Percentiles rank a stretch among this genome's conserved stretches.
These are phyloP conservation scores for Quercus parvula DNA, from an alignment of 306 rosid species.

Conservation along the genomic window DNA sequence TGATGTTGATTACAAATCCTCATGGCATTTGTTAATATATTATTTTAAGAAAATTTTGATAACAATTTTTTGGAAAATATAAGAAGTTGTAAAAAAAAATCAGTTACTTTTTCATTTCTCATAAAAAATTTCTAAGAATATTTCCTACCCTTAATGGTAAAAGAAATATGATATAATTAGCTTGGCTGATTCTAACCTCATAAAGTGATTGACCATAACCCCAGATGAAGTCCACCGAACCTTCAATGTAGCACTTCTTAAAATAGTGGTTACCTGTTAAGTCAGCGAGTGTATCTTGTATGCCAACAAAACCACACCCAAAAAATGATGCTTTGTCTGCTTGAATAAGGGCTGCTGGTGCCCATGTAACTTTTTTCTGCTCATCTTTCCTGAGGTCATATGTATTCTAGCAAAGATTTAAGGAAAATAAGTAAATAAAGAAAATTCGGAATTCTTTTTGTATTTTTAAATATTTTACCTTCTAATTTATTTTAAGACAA, in stretches of 20 bases:
- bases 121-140: too few species aligned
- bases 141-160: too few species aligned
- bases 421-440: too few species aligned
- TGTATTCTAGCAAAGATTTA: conserved; percentile 6
- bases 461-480: too few species aligned
- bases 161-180: background rate
- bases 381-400: background rate
- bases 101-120: too few species aligned
- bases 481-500: too few species aligned
- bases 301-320: conserved; percentile 8
- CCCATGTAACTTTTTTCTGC: background rate
- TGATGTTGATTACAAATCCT: too few species aligned
- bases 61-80: too few species aligned
- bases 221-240: conserved; percentile 25
- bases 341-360: conserved; percentile 5
- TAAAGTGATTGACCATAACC: conserved; percentile 22
- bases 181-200: background rate
- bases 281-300: conserved; percentile 27
- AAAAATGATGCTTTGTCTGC: conserved; percentile 28
- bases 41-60: too few species aligned
- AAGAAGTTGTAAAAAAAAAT: too few species aligned
- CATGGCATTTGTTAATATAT: too few species aligned
- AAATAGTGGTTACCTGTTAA: conserved; percentile 23
- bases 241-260: conserved; percentile 16
- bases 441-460: too few species aligned